A percentile compares a stretch with the other conserved stretches of the same genome.
These are phyloP conservation scores for Fusarium haematococcum DNA, from an alignment of 2,329 filamentous ascomycete genomes.

Conservation along the genomic window DNA sequence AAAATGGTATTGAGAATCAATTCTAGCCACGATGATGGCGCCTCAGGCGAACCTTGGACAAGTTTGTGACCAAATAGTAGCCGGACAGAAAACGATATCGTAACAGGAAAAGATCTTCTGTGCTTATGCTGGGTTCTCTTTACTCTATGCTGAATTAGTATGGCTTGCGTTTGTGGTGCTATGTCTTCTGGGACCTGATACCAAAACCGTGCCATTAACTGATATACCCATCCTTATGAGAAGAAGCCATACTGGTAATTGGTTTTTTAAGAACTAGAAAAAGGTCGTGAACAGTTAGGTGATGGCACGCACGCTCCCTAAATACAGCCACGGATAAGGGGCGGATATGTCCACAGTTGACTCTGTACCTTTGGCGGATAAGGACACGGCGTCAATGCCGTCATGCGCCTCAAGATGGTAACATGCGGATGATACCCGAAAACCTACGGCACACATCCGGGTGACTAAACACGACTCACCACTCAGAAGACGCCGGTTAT, in stretches of 20 bases:
- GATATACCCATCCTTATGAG: neutral
- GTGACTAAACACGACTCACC: neutral
- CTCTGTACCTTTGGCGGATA: neutral
- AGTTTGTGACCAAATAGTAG: too few species aligned
- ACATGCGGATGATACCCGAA: neutral
- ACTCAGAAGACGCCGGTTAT: neutral
- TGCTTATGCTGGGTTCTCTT: neutral
- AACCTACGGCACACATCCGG: neutral
- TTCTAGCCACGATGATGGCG: too few species aligned
- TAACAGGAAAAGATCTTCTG: too few species aligned
- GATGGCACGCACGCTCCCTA: too few species aligned
- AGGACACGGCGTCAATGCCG: neutral
- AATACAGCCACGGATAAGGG: neutral
- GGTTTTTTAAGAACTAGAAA: neutral
- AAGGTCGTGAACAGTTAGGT: too few species aligned
- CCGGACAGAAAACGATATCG: too few species aligned
- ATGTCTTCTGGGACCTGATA: too few species aligned
- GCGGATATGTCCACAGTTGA: neutral
- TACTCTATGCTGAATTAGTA: neutral
- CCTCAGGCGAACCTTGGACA: too few species aligned
- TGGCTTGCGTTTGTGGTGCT: neutral
- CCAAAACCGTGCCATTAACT: neutral
- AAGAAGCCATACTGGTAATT: neutral
- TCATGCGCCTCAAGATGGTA: neutral
- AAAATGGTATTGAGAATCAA: too few species aligned